phyloP scores from a whole-genome alignment of 345 rosid species.

The Brassica incana region DNA sequence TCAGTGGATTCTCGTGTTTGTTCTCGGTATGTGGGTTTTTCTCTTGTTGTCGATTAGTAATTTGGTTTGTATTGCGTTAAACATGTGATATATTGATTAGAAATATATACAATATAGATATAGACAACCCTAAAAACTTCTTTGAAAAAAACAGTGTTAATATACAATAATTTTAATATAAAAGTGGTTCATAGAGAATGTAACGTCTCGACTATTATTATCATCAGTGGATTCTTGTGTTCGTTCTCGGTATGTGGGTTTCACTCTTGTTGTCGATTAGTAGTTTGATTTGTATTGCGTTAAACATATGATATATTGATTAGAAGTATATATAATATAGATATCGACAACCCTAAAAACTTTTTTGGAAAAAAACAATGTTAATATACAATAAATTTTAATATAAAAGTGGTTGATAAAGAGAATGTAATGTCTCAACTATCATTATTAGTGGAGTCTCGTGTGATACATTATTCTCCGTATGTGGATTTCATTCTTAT shows the following conservation, averaged over 20 bases:
- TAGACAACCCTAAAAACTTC: no score
- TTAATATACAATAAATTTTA: no score
- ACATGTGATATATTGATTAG: no score
- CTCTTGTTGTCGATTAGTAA: neutral
- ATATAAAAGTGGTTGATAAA: neutral
- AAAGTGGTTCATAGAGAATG: neutral
- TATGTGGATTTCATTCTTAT: neutral
- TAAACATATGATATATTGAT: no score
- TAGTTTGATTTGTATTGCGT: no score
- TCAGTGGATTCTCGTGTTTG: neutral
- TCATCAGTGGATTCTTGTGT: neutral
- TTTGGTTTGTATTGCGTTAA: no score
- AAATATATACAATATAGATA: no score
- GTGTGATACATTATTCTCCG: neutral
- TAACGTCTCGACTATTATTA: neutral
- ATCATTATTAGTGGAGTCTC: neutral
- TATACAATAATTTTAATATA: no score
- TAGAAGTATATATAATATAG: no score
- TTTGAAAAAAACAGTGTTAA: no score
- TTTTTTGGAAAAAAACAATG: no score
- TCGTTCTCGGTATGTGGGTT: neutral
- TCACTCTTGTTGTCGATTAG: neutral
- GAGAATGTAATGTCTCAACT: neutral
- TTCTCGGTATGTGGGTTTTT: neutral
- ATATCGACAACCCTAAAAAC: no score